Evolutionary conservation across 73 alveolate species (phyloP), one percentile per base, ranked within the genome.

Genomic region (Uronychia binucleata): DNA sequence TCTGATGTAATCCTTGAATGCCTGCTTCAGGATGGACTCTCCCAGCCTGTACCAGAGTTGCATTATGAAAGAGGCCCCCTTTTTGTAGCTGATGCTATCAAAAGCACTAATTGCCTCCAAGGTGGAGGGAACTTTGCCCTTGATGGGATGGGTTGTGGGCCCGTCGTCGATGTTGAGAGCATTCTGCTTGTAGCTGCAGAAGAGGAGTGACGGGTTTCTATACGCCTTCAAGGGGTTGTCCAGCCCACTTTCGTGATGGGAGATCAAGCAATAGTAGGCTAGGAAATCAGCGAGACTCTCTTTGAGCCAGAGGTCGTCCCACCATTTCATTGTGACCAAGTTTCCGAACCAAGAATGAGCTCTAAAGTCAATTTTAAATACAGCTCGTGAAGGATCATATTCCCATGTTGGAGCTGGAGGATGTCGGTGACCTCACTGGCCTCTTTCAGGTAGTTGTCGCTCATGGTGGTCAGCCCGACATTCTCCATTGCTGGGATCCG

Each of bases 81-180:
- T 96, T 30, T 95, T 96, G 77, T 93, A 95, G 34, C 93, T 87
- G 26, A 95, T 95, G 26, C 89, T 85, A 85, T 96, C 98, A 87
- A 97, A 98, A 30, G 91, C 97, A 57, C 95, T 92, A 33, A 85
- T 97, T 26, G 99, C 99, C 28, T 88, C 99, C 60, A 91, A 97
- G 11, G 99, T 97, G 80, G 96, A 89, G 74, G 89, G 87, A 59
- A 97, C 96, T 58, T 78, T 90, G 28, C 97, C 93, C 79, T 91
- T 91, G 31, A 98, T 97, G 14, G 99, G 99, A 90, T 98, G 99
- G 1, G 99, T 97, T 0, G 99, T 92, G 0, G 88, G 79, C 86
- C 91, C 85, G 79, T 90, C 92, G 89, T 98, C 99, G 32, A 96
- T 93, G 5, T 94, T 87, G n/a, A 86, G 1, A 30, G 90, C 91